phyloP scores from a whole-genome alignment of 257 asterid species.

The Fraxinus pennsylvanica region DNA sequence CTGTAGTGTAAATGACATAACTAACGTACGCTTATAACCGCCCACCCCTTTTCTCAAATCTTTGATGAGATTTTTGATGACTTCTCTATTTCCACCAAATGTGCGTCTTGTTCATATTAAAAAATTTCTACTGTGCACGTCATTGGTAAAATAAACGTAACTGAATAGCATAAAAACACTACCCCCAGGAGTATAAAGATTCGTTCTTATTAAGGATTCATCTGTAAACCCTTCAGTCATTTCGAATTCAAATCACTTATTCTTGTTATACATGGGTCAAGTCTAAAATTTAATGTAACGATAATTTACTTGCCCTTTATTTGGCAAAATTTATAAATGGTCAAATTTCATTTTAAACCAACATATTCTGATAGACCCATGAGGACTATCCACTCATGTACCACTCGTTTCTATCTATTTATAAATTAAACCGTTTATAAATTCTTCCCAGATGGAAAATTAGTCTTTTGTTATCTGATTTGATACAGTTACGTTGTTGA shows the following conservation, averaged over 20 bases:
- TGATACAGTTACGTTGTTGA: conserved; percentile 86
- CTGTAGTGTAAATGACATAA: not conserved
- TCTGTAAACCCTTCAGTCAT: not conserved
- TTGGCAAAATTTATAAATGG: too few relatives aligned
- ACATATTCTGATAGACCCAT: too few relatives aligned
- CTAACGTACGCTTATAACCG: not conserved
- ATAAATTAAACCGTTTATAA: too few relatives aligned
- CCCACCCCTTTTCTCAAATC: conserved; percentile 2
- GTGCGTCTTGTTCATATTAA: not conserved
- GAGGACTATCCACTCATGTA: too few relatives aligned
- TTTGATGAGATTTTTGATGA: not conserved
- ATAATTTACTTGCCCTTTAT: not conserved
- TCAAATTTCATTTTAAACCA: too few relatives aligned
- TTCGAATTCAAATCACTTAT: not conserved
- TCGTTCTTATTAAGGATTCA: not conserved
- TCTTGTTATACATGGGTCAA: not conserved
- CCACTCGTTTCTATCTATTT: too few relatives aligned
- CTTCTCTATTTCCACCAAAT: not conserved
- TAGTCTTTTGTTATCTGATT: conserved; percentile 19
- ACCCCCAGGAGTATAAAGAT: not conserved
- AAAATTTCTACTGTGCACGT: not conserved
- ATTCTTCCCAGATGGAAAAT: too few relatives aligned
- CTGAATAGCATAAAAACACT: not conserved
- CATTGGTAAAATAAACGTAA: not conserved
- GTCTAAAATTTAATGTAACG: not conserved